phyloP scores from a whole-genome alignment of 768 basidiomycete genomes.

The Lactarius hatsudake region DNA sequence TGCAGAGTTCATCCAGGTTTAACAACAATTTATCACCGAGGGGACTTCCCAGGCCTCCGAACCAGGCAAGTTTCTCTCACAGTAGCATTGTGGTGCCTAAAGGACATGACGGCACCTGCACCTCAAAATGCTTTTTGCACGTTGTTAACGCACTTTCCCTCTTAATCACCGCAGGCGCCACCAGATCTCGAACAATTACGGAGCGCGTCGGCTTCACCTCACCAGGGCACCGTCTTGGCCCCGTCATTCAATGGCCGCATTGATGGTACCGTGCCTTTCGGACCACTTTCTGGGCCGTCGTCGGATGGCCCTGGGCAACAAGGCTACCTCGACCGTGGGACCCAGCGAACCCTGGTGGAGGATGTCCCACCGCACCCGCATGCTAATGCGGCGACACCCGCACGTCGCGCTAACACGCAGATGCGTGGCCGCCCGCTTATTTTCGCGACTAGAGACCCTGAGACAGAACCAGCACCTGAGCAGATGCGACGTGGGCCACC shows the following conservation, averaged over 20 bases:
- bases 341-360: background rate
- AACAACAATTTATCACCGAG: background rate
- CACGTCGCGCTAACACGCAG: conserved; percentile 13
- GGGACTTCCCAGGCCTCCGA: conserved; percentile 1
- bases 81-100: background rate
- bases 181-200: conserved; percentile 2
- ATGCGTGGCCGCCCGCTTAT: background rate
- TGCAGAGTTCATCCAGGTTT: conserved; percentile 3
- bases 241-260: conserved; percentile 10
- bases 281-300: background rate
- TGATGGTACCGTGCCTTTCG: background rate
- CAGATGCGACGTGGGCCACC: conserved; percentile 8
- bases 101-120: conserved; percentile 5
- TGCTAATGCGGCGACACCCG: background rate
- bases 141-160: conserved; percentile 14
- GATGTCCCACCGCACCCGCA: background rate
- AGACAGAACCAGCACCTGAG: conserved; percentile 5
- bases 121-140: conserved; percentile 9
- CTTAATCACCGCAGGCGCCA: conserved; percentile 18
- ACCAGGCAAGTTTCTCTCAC: conserved; percentile 24
- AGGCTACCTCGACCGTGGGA: background rate
- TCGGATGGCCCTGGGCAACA: background rate
- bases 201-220: background rate
- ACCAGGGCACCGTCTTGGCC: conserved; percentile 1
- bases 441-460: background rate